Conservation (phyloP, 116 monocot species). For the Posidonia oceanica region DNA sequence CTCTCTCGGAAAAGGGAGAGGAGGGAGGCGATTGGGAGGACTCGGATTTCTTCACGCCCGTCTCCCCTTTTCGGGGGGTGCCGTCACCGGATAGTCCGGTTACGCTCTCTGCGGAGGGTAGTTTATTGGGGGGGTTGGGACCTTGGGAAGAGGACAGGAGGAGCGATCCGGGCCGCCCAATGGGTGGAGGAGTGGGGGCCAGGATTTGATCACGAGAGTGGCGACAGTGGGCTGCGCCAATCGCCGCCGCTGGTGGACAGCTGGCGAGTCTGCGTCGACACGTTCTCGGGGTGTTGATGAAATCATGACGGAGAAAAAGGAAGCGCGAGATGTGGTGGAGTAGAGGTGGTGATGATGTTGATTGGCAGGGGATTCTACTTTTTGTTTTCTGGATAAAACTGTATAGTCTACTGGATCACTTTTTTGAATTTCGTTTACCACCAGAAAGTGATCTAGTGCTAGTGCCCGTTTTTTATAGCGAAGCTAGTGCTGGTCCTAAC, state of each 20-base stretch:
- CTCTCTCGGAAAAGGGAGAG: not conserved
- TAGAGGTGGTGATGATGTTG: too few species aligned
- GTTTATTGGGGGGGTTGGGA: not conserved
- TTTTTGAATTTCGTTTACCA: too few species aligned
- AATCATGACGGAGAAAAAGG: conserved; percentile 2
- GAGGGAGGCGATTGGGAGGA: not conserved
- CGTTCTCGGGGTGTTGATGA: conserved; percentile 1
- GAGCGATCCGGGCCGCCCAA: conserved; percentile 6
- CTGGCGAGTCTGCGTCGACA: not conserved
- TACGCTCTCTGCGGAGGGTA: not conserved
- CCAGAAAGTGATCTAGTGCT: too few species aligned
- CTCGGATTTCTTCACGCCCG: not conserved
- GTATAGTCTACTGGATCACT: too few species aligned
- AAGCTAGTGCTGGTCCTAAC: too few species aligned
- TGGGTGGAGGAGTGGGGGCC: not conserved
- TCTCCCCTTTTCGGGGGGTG: not conserved
- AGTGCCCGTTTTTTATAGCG: too few species aligned
- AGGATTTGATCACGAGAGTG: not conserved
- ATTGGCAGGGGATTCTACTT: too few species aligned
- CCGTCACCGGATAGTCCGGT: not conserved
- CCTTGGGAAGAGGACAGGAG: not conserved
- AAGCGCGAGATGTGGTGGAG: not conserved
- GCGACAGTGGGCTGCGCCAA: not conserved
- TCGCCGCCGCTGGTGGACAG: not conserved
- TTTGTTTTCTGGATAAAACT: too few species aligned